A percentile compares a stretch with the other conserved stretches of the same genome.
Evolutionary conservation across 495 filamentous ascomycete species (phyloP).

Genomic region (Alectoria sarmentosa): DNA sequence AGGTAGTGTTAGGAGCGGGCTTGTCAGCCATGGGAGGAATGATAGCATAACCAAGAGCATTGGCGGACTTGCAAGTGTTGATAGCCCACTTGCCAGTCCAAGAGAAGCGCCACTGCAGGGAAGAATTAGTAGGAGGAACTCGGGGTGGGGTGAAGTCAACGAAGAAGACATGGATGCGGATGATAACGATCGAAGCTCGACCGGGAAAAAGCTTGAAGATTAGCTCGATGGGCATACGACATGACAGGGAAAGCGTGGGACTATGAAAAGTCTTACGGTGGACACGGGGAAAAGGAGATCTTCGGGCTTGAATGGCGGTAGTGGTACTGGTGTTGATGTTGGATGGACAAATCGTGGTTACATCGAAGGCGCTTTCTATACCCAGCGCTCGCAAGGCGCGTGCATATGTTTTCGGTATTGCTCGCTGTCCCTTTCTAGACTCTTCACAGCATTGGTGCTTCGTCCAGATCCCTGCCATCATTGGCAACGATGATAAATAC

Average conservation of each 20-base stretch:
- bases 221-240: neutral
- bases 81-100: conserved; percentile 56
- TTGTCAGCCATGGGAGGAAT: conserved; percentile 67
- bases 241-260: neutral
- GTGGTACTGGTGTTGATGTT: neutral
- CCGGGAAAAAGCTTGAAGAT: conserved; percentile 14
- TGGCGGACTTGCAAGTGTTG: conserved; percentile 40
- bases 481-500: neutral
- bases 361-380: conserved; percentile 2
- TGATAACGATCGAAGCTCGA: conserved; percentile 20
- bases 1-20: conserved; percentile 69
- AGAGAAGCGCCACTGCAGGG: conserved; percentile 39
- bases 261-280: neutral
- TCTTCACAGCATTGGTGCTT: neutral
- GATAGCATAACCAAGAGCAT: conserved; percentile 80
- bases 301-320: neutral
- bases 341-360: conserved; percentile 5
- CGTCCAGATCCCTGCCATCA: neutral
- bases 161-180: conserved; percentile 38
- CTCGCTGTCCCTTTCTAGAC: neutral
- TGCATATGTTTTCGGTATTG: neutral
- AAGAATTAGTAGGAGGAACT: conserved; percentile 53
- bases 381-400: conserved; percentile 3
- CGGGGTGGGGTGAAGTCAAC: conserved; percentile 53
- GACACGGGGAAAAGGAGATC: neutral